phyloP scores from a whole-genome alignment of 2,329 filamentous ascomycete genomes.

The Septoria linicola region DNA sequence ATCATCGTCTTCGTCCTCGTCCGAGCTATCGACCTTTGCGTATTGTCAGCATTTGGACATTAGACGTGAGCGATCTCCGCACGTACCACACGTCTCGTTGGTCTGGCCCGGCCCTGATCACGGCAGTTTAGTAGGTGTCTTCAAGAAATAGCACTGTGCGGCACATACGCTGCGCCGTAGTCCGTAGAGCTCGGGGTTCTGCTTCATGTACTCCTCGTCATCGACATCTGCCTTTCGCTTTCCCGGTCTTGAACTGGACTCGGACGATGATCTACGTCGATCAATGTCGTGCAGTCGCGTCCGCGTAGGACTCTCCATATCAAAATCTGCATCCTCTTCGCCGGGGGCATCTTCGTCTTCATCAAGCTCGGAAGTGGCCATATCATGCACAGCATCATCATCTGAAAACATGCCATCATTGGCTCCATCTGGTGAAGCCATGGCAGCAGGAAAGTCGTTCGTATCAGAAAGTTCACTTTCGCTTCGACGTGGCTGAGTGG shows the following conservation, averaged over 20 bases:
- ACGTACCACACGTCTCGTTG: constrained; percentile 61
- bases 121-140: constrained; percentile 37
- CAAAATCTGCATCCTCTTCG: constrained; percentile 67
- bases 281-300: constrained; percentile 49
- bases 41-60: constrained; percentile 20
- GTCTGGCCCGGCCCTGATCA: constrained; percentile 58
- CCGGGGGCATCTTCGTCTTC: constrained; percentile 52
- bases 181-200: constrained; percentile 93
- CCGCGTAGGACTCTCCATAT: constrained; percentile 60
- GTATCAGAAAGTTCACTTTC: constrained; percentile 77
- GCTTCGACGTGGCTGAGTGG: constrained; percentile 55
- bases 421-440: constrained; percentile 40
- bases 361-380: constrained; percentile 48
- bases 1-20: constrained; percentile 62
- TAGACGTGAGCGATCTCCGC: constrained; percentile 22
- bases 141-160: constrained; percentile 5
- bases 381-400: constrained; percentile 47
- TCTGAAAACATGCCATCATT: constrained; percentile 43
- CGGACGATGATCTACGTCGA: constrained; percentile 65
- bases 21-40: constrained; percentile 58
- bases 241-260: constrained; percentile 64
- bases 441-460: constrained; percentile 54
- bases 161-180: constrained; percentile 80
- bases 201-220: constrained; percentile 76
- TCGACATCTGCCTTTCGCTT: constrained; percentile 65